These are phyloP conservation scores for Erysimum cheiranthoides DNA, from an alignment of 345 rosid species.

Conservation along the genomic window DNA sequence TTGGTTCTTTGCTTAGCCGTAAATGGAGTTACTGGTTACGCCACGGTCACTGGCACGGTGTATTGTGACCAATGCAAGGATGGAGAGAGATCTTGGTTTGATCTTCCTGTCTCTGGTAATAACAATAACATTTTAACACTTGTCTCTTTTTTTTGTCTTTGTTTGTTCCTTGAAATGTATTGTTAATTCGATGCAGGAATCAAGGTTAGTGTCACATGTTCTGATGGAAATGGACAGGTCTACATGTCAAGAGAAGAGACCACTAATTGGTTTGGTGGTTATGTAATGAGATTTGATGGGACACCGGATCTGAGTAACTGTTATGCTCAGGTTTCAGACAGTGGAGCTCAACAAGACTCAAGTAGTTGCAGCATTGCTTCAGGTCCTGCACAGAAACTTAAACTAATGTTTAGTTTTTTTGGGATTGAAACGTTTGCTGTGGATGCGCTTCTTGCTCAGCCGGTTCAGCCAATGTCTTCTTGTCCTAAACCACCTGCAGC, in stretches of 20 bases:
- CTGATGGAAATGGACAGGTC: constrained; percentile 60
- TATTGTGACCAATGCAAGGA: constrained; percentile 95
- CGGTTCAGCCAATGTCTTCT: constrained; percentile 66
- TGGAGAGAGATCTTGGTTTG: constrained; percentile 73
- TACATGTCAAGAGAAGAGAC: constrained; percentile 75
- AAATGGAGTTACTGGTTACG: constrained; percentile 58
- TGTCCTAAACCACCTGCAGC: constrained; percentile 57
- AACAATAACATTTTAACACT: neutral
- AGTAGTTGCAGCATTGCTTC: constrained; percentile 57
- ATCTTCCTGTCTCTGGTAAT: constrained; percentile 75
- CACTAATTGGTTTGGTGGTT: constrained; percentile 73
- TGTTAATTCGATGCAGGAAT: constrained; percentile 55
- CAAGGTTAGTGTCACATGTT: constrained; percentile 64
- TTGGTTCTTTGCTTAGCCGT: constrained; percentile 57
- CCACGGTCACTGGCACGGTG: constrained; percentile 72
- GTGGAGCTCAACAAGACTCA: constrained; percentile 49
- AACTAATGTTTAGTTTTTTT: constrained; percentile 60
- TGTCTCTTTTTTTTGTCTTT: neutral
- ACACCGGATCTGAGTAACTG: constrained; percentile 78
- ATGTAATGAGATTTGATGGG: constrained; percentile 74
- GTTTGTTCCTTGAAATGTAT: constrained; percentile 8
- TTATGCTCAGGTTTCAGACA: constrained; percentile 64
- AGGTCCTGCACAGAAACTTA: constrained; percentile 67
- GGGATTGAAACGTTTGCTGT: constrained; percentile 59
- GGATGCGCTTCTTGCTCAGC: constrained; percentile 75